phyloP scores from a whole-genome alignment of 2,329 filamentous ascomycete species.

The Mycosphaerella sp. region DNA sequence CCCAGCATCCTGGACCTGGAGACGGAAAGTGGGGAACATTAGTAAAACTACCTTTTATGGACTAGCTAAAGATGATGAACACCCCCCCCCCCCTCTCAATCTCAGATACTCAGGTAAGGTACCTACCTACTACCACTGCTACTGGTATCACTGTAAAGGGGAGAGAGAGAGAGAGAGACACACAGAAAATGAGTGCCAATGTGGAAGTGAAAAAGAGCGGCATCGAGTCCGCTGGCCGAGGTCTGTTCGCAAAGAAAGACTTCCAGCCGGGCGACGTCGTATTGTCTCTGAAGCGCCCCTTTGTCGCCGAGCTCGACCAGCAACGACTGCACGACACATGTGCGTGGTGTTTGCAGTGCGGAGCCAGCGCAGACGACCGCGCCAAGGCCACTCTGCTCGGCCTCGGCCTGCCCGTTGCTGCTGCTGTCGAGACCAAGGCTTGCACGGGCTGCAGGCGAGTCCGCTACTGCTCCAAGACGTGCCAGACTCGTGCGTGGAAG shows the following conservation, averaged over 20 bases:
- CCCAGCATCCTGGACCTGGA: too few relatives aligned
- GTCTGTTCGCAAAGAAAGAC: conserved; percentile 49
- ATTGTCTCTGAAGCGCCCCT: conserved; percentile 45
- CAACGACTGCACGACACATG: conserved; percentile 50
- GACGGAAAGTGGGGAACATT: too few relatives aligned
- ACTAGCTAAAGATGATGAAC: too few relatives aligned
- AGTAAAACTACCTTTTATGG: too few relatives aligned
- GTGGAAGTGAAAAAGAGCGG: conserved; percentile 23
- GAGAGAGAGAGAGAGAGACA: background rate
- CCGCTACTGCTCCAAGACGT: conserved; percentile 56
- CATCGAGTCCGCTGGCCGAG: conserved; percentile 41
- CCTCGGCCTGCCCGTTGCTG: conserved; percentile 26
- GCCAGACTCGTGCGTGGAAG: conserved; percentile 56
- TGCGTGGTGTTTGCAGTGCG: conserved; percentile 48
- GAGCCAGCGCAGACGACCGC: conserved; percentile 16
- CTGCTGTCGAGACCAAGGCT: conserved; percentile 41
- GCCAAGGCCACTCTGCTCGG: conserved; percentile 34
- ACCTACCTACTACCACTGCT: too few relatives aligned
- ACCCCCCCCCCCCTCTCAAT: too few relatives aligned
- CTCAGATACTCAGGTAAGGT: too few relatives aligned
- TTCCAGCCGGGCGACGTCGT: conserved; percentile 47
- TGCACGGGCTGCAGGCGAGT: conserved; percentile 55
- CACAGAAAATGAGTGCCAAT: conserved; percentile 14
- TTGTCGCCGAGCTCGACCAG: conserved; percentile 51
- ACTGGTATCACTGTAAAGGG: too few relatives aligned